Evolutionary conservation across 495 filamentous ascomycete species (phyloP).

Genomic region (Penicillium riverlandense): DNA sequence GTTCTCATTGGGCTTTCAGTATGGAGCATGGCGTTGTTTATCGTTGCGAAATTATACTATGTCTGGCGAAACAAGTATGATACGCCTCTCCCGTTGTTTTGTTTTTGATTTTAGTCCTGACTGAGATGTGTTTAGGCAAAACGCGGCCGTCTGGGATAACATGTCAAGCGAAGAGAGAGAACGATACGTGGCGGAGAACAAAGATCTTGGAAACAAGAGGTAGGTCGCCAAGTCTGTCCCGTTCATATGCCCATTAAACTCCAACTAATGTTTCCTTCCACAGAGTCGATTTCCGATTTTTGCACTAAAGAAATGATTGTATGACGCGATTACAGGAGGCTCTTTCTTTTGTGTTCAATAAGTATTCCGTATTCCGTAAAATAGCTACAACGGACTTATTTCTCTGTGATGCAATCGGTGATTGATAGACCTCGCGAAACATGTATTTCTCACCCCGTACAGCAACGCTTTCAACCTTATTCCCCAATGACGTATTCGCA

Average conservation of each 20-base stretch:
- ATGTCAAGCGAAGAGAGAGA: constrained; percentile 57
- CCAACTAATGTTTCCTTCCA: too few relatives aligned
- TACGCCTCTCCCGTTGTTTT: not conserved
- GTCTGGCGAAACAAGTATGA: constrained; percentile 50
- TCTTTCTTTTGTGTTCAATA: not conserved
- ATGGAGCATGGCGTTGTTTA: constrained; percentile 48
- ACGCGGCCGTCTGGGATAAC: constrained; percentile 43
- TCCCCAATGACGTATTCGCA: constrained; percentile 87
- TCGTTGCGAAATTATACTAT: constrained; percentile 56
- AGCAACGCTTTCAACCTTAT: constrained; percentile 22
- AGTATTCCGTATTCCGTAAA: not conserved
- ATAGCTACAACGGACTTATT: not conserved
- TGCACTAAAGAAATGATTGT: constrained; percentile 25
- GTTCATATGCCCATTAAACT: too few relatives aligned
- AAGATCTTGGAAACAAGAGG: constrained; percentile 65
- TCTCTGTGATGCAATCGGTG: not conserved
- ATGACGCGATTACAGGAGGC: not conserved
- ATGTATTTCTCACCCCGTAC: not conserved
- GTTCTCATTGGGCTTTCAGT: constrained; percentile 49
- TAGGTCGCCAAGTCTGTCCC: constrained; percentile 6
- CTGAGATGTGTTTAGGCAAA: constrained; percentile 16
- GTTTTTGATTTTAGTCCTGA: not conserved
- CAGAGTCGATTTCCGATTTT: constrained; percentile 48
- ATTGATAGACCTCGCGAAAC: not conserved
- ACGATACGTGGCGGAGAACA: constrained; percentile 58